phyloP scores from a whole-genome alignment of 345 rosid species.

The Durio zibethinus region DNA sequence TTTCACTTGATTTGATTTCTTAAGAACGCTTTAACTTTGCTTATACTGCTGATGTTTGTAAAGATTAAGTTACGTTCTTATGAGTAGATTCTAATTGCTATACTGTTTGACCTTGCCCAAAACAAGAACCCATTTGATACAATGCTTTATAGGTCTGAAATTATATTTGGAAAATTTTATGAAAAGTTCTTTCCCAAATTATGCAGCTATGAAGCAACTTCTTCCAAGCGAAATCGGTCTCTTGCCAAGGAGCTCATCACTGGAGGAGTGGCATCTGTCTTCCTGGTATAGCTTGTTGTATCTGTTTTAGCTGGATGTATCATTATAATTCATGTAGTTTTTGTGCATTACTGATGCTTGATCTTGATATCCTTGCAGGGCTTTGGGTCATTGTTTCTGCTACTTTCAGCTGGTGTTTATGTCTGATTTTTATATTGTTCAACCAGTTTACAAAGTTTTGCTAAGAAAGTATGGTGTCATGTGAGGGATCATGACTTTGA shows the following conservation, averaged over 20 bases:
- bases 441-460: conserved; percentile 16
- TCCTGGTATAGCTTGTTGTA: conserved; percentile 7
- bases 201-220: conserved; percentile 85
- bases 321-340: background rate
- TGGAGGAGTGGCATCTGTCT: conserved; percentile 23
- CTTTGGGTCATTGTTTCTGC: conserved; percentile 86
- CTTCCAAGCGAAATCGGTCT: conserved; percentile 32
- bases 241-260: conserved; percentile 19
- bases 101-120: background rate
- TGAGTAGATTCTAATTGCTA: background rate
- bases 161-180: background rate
- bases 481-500: conserved; percentile 13
- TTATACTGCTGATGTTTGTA: background rate
- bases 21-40: background rate
- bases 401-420: conserved; percentile 84
- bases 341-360: conserved; percentile 9
- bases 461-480: conserved; percentile 6
- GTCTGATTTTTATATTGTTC: conserved; percentile 38
- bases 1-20: background rate
- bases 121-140: background rate
- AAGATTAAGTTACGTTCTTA: background rate
- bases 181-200: background rate
- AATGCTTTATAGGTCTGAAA: background rate
- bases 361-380: conserved; percentile 53
- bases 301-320: background rate